Percentiles rank a stretch among this genome's conserved stretches.
phyloP scores from a whole-genome alignment of 148 eudicot genomes.

The Cornus florida region DNA sequence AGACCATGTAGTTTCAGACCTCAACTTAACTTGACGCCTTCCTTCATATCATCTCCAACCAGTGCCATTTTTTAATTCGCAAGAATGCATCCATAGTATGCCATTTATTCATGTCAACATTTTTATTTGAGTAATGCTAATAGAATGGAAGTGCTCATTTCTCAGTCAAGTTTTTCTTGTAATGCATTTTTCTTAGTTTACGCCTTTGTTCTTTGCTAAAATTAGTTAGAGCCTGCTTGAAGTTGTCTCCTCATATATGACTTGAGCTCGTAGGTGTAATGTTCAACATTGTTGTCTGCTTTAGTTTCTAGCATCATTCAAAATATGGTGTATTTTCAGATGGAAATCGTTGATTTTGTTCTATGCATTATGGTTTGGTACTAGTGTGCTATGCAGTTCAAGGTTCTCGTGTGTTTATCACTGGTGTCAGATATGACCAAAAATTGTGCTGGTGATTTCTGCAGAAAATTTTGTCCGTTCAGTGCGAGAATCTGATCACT shows the following conservation, averaged over 20 bases:
- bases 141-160: neutral
- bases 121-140: too few relatives aligned
- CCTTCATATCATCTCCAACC: too few relatives aligned
- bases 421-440: neutral
- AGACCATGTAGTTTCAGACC: too few relatives aligned
- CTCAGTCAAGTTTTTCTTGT: neutral
- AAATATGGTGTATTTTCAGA: neutral
- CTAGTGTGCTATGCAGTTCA: neutral
- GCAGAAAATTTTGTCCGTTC: neutral
- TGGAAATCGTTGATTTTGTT: neutral
- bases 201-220: neutral
- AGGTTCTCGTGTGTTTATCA: neutral
- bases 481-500: neutral
- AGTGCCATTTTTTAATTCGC: too few relatives aligned
- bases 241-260: neutral
- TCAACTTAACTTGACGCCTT: too few relatives aligned
- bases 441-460: neutral
- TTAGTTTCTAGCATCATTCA: neutral
- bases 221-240: neutral
- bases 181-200: neutral
- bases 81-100: too few relatives aligned
- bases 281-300: neutral
- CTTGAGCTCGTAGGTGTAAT: neutral
- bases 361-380: neutral
- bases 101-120: too few relatives aligned